A percentile compares a stretch with the other conserved stretches of the same genome.
These are phyloP conservation scores for Hypomyces rosellus DNA, from an alignment of 2,329 filamentous ascomycete species.

Conservation along the genomic window DNA sequence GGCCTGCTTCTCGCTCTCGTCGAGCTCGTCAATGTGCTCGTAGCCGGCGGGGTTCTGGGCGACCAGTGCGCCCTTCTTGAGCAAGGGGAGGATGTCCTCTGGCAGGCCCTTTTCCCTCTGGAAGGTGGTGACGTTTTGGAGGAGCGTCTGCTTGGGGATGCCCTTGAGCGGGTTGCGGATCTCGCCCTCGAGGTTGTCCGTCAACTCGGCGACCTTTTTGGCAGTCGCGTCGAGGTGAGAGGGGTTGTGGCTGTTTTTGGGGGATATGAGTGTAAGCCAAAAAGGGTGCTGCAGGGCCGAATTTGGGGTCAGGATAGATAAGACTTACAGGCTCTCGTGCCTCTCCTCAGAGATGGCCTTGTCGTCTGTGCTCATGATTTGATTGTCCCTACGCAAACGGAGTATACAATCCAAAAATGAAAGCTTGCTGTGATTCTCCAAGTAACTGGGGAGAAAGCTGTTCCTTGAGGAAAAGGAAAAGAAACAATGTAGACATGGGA, in stretches of 20 bases:
- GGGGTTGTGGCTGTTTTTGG: no score
- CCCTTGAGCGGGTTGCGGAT: conserved; percentile 44
- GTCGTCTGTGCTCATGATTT: conserved; percentile 3
- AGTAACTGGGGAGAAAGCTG: no score
- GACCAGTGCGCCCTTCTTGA: conserved; percentile 24
- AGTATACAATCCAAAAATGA: not conserved
- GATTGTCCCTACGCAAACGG: not conserved
- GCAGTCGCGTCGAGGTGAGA: no score
- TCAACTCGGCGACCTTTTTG: no score
- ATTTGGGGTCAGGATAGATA: no score
- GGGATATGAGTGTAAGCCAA: no score
- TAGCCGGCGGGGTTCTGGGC: conserved; percentile 38
- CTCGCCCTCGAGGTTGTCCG: conserved; percentile 22
- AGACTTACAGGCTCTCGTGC: not conserved
- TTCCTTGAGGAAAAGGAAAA: no score
- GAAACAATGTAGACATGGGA: no score
- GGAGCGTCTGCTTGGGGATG: conserved; percentile 44
- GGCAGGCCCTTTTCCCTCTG: conserved; percentile 40
- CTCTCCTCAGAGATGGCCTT: conserved; percentile 6
- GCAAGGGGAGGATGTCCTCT: conserved; percentile 36
- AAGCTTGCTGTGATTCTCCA: no score
- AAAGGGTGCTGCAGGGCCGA: no score
- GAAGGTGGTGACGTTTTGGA: conserved; percentile 49
- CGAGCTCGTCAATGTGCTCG: conserved; percentile 40
- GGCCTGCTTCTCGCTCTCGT: conserved; percentile 34